phyloP scores from a whole-genome alignment of 2,329 filamentous ascomycete species.

The Ophiostoma ulmi region DNA sequence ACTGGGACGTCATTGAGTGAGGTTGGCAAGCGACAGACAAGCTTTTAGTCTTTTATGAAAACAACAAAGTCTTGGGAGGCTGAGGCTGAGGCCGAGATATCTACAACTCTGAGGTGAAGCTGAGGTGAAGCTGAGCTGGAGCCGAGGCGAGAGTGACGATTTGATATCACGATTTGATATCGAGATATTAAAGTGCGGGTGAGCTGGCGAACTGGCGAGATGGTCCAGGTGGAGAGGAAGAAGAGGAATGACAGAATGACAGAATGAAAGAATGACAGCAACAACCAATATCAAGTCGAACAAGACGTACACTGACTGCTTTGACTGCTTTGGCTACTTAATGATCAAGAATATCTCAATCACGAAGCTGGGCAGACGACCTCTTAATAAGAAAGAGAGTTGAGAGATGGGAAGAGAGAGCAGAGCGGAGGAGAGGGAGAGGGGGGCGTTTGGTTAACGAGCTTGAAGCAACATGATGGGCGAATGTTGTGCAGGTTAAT shows the following conservation, averaged over 20 bases:
- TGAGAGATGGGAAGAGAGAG: no score
- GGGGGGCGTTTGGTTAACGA: constrained; percentile 2
- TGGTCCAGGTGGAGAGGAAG: neutral
- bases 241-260: neutral
- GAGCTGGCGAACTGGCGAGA: neutral
- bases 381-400: neutral
- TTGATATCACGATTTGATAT: neutral
- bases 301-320: neutral
- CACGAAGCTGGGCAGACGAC: neutral
- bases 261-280: neutral
- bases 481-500: neutral
- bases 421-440: neutral
- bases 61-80: neutral
- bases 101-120: neutral
- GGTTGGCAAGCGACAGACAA: no score
- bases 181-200: neutral
- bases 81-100: neutral
- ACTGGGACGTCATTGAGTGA: neutral
- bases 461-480: constrained; percentile 15
- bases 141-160: neutral
- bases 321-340: neutral
- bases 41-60: no score
- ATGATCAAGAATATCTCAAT: no score
- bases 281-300: neutral
- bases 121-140: neutral